Base-by-base conservation (phyloP, 2,329 filamentous ascomycete species). In the Pyricularia pennisetigena region DNA sequence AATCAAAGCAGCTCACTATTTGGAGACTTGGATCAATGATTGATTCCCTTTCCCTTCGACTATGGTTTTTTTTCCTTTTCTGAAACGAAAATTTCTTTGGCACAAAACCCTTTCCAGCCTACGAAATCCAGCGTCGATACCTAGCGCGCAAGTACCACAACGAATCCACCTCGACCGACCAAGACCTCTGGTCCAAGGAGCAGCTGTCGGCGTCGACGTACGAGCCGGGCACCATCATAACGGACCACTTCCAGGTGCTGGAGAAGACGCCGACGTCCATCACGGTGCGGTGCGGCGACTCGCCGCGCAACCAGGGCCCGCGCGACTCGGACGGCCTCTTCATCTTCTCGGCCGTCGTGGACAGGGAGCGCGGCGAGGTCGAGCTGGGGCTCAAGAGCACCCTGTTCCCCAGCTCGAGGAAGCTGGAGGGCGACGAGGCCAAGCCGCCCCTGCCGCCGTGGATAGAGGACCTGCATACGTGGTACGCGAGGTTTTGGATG, bases 161-260 rank as follows among this genome's bases (percentile, higher is more conserved):
- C 3, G 82, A 85, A 9, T 80, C 84, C 57, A 61, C 57, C 57
- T 61, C 57, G 57, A 90, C 88, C 0, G 79, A 82, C 1, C 73
- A 79, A 64, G 86, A 91, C 71, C 82, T 91, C 1, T 92, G 89
- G 88, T 82, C 83, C 2, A 78, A 75, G 3, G 76, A 82, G 12
- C 81, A 88, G 67, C 82, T 92, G 1, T 75, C 81, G 6, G 72
- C 77, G n/a, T 86, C 81, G 69, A 81, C 72, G 10, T 92, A 91
- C 74, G 83, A 87, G 24, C 80, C 83, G 57, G 89, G 89, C 41
- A 90, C 89, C 0, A 74, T 81, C 59, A 84, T 92, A 69, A 90
- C 86, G 3, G 88, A 92, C 74, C 89, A 92, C 76, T 92, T 92
- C 74, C 87, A 91, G 75, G 88, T 92, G 0, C 79, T 92, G 0